These are phyloP conservation scores for Ceratocystis cacaofunesta DNA, from an alignment of 2,329 filamentous ascomycete species.

Conservation along the genomic window DNA sequence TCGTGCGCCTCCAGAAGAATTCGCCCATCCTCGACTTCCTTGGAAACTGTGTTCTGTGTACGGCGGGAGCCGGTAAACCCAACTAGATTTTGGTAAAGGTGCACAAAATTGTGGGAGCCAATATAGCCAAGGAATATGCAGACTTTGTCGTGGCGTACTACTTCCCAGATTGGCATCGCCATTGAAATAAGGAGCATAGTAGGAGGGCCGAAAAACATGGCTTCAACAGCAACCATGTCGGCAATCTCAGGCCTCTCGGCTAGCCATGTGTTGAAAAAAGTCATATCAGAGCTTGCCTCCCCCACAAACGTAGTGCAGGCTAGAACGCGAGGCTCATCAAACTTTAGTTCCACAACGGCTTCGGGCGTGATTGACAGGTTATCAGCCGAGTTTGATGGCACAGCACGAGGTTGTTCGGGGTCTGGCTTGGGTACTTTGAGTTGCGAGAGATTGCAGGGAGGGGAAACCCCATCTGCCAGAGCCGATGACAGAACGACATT, in stretches of 20 bases:
- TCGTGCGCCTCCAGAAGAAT: slow-evolving; percentile 41
- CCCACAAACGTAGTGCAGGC: slow-evolving; percentile 54
- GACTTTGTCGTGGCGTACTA: slow-evolving; percentile 51
- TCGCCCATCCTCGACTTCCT: slow-evolving; percentile 42
- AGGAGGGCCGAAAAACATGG: slow-evolving; percentile 52
- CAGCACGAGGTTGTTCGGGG: slow-evolving; percentile 10
- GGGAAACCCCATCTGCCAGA: not conserved
- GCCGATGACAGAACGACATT: slow-evolving; percentile 7
- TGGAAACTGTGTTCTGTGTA: slow-evolving; percentile 27
- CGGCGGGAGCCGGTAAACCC: slow-evolving; percentile 21
- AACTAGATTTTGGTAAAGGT: slow-evolving; percentile 45
- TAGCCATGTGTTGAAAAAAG: slow-evolving; percentile 52
- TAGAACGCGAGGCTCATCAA: slow-evolving; percentile 48
- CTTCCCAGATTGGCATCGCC: slow-evolving; percentile 47
- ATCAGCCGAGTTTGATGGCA: not conserved
- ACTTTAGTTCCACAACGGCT: slow-evolving; percentile 39
- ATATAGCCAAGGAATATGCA: slow-evolving; percentile 52
- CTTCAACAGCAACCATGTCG: slow-evolving; percentile 46
- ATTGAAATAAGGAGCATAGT: slow-evolving; percentile 53
- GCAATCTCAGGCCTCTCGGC: slow-evolving; percentile 41
- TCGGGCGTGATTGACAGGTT: slow-evolving; percentile 33
- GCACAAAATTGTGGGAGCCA: slow-evolving; percentile 52
- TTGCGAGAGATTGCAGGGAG: slow-evolving; percentile 10
- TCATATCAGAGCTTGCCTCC: slow-evolving; percentile 50
- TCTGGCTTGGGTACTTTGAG: slow-evolving; percentile 15